Percentiles rank a stretch among this genome's conserved stretches.
Evolutionary conservation across 139 green algal genomes (phyloP).

Genomic region (Chlamydomonas applanata): DNA sequence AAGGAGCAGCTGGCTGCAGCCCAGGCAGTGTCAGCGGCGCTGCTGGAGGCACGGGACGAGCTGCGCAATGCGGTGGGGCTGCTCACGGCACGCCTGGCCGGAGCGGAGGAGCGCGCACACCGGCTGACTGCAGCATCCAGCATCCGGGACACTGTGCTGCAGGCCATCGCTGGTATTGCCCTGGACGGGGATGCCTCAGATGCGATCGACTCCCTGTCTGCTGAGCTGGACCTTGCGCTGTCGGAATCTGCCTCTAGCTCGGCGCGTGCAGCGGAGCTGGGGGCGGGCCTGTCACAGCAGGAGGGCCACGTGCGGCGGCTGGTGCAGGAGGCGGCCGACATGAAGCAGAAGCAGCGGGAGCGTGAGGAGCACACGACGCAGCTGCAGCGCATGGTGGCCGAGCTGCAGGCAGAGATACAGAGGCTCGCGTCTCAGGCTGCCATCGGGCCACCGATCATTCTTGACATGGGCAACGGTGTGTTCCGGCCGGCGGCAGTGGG

Average conservation of each 20-base stretch:
- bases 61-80: not conserved
- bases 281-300: slow-evolving; percentile 24
- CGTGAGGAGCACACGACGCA: slow-evolving; percentile 3
- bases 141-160: slow-evolving; percentile 14
- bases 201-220: not conserved
- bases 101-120: not conserved
- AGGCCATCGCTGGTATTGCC: slow-evolving; percentile 1
- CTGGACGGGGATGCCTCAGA: not conserved
- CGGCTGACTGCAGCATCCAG: not conserved
- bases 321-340: not conserved
- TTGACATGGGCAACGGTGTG: slow-evolving; percentile 19
- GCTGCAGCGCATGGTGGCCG: slow-evolving; percentile 31
- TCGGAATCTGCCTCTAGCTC: not conserved
- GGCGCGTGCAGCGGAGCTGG: not conserved
- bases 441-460: slow-evolving; percentile 21
- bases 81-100: slow-evolving; percentile 1
- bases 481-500: no score
- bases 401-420: slow-evolving; percentile 40
- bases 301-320: slow-evolving; percentile 24
- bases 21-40: not conserved
- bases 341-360: not conserved
- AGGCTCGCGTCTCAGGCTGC: slow-evolving; percentile 30
- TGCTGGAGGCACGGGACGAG: slow-evolving; percentile 8
- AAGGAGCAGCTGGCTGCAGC: slow-evolving; percentile 26
- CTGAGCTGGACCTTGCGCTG: slow-evolving; percentile 30